A percentile compares a stretch with the other conserved stretches of the same genome.
These are phyloP conservation scores for Yarrowia hollandica DNA, from an alignment of 805 yeast species.

Conservation along the genomic window DNA sequence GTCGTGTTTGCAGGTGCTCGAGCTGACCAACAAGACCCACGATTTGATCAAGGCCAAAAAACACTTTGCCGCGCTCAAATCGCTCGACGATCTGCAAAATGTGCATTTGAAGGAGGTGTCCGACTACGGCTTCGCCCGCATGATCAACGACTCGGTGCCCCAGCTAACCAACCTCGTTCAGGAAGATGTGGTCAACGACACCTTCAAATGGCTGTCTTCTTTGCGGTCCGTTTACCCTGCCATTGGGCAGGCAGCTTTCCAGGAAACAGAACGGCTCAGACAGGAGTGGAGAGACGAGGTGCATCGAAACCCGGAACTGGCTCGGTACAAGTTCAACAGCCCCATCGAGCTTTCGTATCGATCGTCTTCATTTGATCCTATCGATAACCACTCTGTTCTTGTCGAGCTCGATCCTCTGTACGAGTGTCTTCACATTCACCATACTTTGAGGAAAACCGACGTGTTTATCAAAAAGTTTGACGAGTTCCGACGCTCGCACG, in stretches of 20 bases:
- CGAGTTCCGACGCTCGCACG: slow-evolving; percentile 68
- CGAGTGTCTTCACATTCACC: slow-evolving; percentile 80
- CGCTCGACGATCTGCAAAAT: slow-evolving; percentile 70
- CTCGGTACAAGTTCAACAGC: slow-evolving; percentile 71
- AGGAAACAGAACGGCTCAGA: slow-evolving; percentile 56
- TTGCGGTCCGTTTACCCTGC: slow-evolving; percentile 46
- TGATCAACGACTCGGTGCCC: slow-evolving; percentile 76
- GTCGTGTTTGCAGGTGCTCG: slow-evolving; percentile 76
- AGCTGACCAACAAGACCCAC: slow-evolving; percentile 81
- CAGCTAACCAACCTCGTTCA: slow-evolving; percentile 68
- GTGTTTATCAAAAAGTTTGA: slow-evolving; percentile 62
- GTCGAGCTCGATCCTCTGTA: slow-evolving; percentile 72
- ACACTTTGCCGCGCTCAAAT: slow-evolving; percentile 83
- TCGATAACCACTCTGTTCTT: slow-evolving; percentile 48
- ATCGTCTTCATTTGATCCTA: slow-evolving; percentile 51
- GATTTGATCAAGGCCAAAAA: slow-evolving; percentile 72
- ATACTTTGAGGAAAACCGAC: slow-evolving; percentile 66
- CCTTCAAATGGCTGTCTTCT: slow-evolving; percentile 52
- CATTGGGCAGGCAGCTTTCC: slow-evolving; percentile 59
- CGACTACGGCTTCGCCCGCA: slow-evolving; percentile 70
- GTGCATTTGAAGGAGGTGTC: slow-evolving; percentile 65
- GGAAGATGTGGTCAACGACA: slow-evolving; percentile 62
- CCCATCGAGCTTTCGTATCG: slow-evolving; percentile 81
- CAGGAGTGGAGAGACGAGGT: slow-evolving; percentile 58
- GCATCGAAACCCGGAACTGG: slow-evolving; percentile 47